These are phyloP conservation scores for Fistulinella cinereoalba DNA, from an alignment of 1,284 basidiomycete genomes.

Conservation along the genomic window DNA sequence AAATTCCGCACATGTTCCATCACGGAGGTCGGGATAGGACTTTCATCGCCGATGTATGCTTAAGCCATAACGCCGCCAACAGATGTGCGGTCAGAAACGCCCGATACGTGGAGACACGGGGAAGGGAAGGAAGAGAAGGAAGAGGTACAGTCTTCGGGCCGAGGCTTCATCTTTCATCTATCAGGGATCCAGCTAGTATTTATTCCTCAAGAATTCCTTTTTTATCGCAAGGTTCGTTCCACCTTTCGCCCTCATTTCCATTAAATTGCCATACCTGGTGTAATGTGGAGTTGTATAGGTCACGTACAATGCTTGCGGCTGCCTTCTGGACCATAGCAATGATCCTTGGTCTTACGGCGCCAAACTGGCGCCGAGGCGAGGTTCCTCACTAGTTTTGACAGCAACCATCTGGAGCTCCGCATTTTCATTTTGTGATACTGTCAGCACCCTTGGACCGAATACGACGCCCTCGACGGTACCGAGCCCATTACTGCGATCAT, in stretches of 20 bases:
- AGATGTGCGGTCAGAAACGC: not conserved
- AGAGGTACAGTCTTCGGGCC: too few relatives aligned
- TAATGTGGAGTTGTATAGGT: constrained; percentile 19
- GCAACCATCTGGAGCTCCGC: too few relatives aligned
- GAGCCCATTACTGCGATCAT: constrained; percentile 38
- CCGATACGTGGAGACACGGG: not conserved
- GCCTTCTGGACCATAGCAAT: constrained; percentile 42
- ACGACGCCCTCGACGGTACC: constrained; percentile 26
- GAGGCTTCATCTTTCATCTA: too few relatives aligned
- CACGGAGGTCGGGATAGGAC: not conserved
- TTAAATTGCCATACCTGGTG: constrained; percentile 25
- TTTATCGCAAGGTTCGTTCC: constrained; percentile 30
- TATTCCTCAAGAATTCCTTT: constrained; percentile 3
- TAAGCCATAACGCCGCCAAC: not conserved
- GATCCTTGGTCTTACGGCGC: constrained; percentile 52
- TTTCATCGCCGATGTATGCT: not conserved
- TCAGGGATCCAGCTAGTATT: too few relatives aligned
- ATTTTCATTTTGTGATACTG: too few relatives aligned
- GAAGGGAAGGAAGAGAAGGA: not conserved
- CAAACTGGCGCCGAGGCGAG: constrained; percentile 48
- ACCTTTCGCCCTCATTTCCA: constrained; percentile 19
- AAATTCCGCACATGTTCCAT: constrained; percentile 1
- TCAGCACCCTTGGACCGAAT: constrained; percentile 47
- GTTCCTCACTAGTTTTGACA: too few relatives aligned
- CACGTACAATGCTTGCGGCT: constrained; percentile 43